A percentile compares a stretch with the other conserved stretches of the same genome.
Conservation (phyloP, 108 stramenopile genomes). For the Skeletonema potamos region DNA sequence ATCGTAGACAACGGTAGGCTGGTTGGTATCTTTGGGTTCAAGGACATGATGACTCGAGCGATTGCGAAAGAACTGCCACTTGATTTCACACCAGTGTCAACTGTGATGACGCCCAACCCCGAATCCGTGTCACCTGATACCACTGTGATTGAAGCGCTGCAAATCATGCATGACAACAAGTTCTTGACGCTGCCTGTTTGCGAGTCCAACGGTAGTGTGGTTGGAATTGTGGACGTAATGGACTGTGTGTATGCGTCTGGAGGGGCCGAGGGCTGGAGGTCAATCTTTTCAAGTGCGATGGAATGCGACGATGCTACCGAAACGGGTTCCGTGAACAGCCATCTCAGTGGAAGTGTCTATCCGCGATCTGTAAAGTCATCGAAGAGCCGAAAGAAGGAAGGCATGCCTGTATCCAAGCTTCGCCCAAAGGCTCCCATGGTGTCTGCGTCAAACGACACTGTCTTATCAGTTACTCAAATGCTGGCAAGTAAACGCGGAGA, state of each 20-base stretch:
- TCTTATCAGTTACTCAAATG: slow-evolving; percentile 61
- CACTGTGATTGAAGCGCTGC: slow-evolving; percentile 87
- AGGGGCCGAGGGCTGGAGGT: slow-evolving; percentile 87
- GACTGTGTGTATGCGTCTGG: slow-evolving; percentile 88
- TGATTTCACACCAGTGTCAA: slow-evolving; percentile 67
- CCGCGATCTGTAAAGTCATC: slow-evolving; percentile 11
- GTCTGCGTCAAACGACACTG: slow-evolving; percentile 24
- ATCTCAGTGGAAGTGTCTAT: slow-evolving; percentile 19
- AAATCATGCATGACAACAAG: slow-evolving; percentile 92
- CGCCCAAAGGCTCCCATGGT: background rate
- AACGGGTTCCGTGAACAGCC: slow-evolving; percentile 39
- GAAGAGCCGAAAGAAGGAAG: background rate
- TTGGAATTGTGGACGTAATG: slow-evolving; percentile 96
- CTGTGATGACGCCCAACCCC: slow-evolving; percentile 92
- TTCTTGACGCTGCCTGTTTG: slow-evolving; percentile 93
- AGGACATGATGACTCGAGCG: slow-evolving; percentile 91
- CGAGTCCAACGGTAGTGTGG: slow-evolving; percentile 75
- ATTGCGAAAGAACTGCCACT: slow-evolving; percentile 80
- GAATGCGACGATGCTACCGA: slow-evolving; percentile 68
- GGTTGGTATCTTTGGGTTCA: slow-evolving; percentile 92
- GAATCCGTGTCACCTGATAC: slow-evolving; percentile 87
- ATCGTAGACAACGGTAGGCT: slow-evolving; percentile 75
- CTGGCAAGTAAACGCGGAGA: slow-evolving; percentile 65
- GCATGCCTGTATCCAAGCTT: slow-evolving; percentile 26
- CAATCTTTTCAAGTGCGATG: slow-evolving; percentile 73